Evolutionary conservation across 805 yeast genomes (phyloP).

Genomic region (Sugiyamaella chiloensis): DNA sequence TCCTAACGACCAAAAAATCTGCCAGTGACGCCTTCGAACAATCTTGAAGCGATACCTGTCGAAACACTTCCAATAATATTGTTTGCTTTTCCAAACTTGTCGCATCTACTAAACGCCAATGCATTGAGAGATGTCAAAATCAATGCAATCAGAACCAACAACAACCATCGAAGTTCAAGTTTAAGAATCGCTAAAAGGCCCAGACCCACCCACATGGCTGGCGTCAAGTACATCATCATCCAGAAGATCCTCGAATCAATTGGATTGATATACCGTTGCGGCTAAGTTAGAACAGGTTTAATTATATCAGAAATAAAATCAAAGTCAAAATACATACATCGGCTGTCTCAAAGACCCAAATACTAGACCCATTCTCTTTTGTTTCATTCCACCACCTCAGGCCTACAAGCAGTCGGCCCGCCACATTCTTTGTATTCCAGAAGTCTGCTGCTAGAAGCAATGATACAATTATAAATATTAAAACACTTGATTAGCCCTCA

Average conservation of each 20-base stretch:
- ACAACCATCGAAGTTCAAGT: constrained; percentile 54
- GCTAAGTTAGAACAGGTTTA: constrained; percentile 30
- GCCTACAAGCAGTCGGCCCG: constrained; percentile 88
- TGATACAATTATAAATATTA: constrained; percentile 75
- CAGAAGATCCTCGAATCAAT: constrained; percentile 89
- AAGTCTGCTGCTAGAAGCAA: constrained; percentile 83
- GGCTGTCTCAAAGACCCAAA: constrained; percentile 88
- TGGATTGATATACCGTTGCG: constrained; percentile 67
- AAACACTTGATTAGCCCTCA: constrained; percentile 38
- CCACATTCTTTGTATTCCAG: constrained; percentile 88
- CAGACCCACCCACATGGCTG: constrained; percentile 69
- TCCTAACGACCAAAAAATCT: constrained; percentile 14
- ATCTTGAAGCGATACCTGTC: constrained; percentile 12
- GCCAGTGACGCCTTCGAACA: constrained; percentile 10
- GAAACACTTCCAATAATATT: constrained; percentile 47
- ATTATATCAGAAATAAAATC: too few species aligned
- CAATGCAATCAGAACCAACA: constrained; percentile 60
- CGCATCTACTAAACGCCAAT: constrained; percentile 87
- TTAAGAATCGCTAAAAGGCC: constrained; percentile 77
- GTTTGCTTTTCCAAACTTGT: constrained; percentile 85
- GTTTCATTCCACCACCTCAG: constrained; percentile 95
- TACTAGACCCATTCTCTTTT: constrained; percentile 56
- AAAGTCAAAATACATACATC: constrained; percentile 43
- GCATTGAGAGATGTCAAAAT: constrained; percentile 77
- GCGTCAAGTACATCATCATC: constrained; percentile 71